Base-by-base conservation (phyloP, 495 filamentous ascomycete species). In the Cercophora samala region DNA sequence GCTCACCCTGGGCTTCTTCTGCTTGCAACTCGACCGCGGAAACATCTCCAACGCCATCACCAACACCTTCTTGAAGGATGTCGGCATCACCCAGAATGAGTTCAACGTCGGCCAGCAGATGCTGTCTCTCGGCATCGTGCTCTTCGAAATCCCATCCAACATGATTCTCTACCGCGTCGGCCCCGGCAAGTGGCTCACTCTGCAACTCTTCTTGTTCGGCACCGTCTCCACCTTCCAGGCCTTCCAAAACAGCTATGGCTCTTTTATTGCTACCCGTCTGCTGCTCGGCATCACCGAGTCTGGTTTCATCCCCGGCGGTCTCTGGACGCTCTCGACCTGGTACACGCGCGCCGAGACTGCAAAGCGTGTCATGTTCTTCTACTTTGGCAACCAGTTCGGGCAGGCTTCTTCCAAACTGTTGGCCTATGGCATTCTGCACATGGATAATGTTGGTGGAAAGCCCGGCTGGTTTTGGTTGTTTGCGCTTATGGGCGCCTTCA, bases 401-500 rank as follows among this genome's bases (percentile, higher is more conserved):
- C 79, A 82, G 23, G 86, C 85, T 0, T 82, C 81, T 0, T 82
- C 82, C 0, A 83, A 70, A 32, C 72, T 74, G 24, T 52, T 72
- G 25, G 69, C 80, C 56, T 71, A 62, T 21, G 69, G 68, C 4
- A 76, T 74, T 55, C 63, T 76, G 25, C 70, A 73, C 58, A 80
- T 90, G 67, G 69, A 77, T 13, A 85, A 85, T 9, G 74, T 80
- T 11, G 71, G 71, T 53, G 83, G 81, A 5, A 69, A 84, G 21
- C 68, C 80, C 4, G 87, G 87, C 0, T 90, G 87, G 87, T 81
- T 83, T 65, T 90, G 87, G 87, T 81, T 90, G 1, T 89, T 89
- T 72, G 74, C 67, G 19, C 53, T 76, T 58, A 85, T 87, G 72
- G 86, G 85, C 8, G 58, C 77, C 11, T 83, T 88, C 58, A 87